These are phyloP conservation scores for Gastrolobium bilobum DNA, from an alignment of 306 rosid species.

Conservation along the genomic window DNA sequence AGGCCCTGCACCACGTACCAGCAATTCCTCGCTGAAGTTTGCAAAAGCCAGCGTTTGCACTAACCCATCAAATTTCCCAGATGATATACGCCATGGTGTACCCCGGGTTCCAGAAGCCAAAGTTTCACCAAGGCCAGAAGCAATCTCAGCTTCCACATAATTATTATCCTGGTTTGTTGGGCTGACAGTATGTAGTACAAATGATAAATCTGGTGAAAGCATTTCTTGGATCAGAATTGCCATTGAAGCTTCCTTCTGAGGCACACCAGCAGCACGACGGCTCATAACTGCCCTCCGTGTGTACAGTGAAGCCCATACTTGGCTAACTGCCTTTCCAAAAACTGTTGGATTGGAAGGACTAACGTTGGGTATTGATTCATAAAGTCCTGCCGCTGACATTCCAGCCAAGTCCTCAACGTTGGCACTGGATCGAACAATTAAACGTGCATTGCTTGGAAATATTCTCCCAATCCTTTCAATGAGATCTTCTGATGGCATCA, in stretches of 20 bases:
- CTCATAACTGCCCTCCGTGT: constrained; percentile 91
- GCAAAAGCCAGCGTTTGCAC: constrained; percentile 87
- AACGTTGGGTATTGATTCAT: constrained; percentile 96
- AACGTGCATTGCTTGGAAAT: constrained; percentile 71
- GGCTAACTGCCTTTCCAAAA: constrained; percentile 73
- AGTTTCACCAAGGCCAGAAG: constrained; percentile 96
- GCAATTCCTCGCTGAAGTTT: constrained; percentile 91
- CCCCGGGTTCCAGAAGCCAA: constrained; percentile 96
- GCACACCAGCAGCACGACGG: constrained; percentile 84
- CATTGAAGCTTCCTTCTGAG: constrained; percentile 89
- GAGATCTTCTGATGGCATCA: constrained; percentile 65
- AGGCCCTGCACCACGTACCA: constrained; percentile 76
- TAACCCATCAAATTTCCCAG: constrained; percentile 84
- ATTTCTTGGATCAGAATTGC: constrained; percentile 94
- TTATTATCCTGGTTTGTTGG: constrained; percentile 79
- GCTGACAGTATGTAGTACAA: constrained; percentile 86
- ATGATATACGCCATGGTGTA: constrained; percentile 91
- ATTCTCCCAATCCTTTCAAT: constrained; percentile 71
- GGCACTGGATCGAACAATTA: constrained; percentile 96
- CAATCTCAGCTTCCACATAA: constrained; percentile 90
- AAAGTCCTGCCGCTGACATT: constrained; percentile 98
- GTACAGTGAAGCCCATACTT: constrained; percentile 94
- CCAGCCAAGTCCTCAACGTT: constrained; percentile 97
- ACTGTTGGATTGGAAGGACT: constrained; percentile 76
- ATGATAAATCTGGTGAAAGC: constrained; percentile 96